Evolutionary conservation across 441 rosid species (phyloP), one percentile per base, ranked within the genome.

Genomic region (Populus hybrid): DNA sequence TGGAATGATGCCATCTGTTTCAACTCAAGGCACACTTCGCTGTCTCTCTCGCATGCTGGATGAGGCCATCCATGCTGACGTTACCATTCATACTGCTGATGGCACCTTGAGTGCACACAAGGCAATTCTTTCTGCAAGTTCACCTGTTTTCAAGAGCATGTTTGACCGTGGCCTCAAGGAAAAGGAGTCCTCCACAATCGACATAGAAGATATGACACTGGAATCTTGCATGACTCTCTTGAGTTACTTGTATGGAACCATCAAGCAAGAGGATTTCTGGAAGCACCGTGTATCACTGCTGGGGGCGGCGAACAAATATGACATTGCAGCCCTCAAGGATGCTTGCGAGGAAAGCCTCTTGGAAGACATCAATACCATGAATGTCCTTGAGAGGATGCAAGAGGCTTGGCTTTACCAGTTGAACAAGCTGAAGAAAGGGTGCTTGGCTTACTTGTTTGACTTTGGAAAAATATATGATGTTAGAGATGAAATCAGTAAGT

Each of bases 321-420:
- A 89, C 54, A 93, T 95, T 26, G 74, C 80, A 0, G 91, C 86
- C 81, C 87, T 95, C 54, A 92, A 90, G 86, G 92, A 89, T 38
- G 89, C 95, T 0, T 95, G 99, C 6, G 98, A 95, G 82, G 93
- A 90, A 26, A 95, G 99, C 87, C 86, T 95, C 0, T 77, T 95
- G 88, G 97, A 93, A 77, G 99, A 95, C 76, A 93, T 93, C 77
- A 93, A 87, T 85, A 86, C 97, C 0, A 86, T 73, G 63, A 95
- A 95, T 42, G 99, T 95, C 72, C 97, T 95, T 0, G 98, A 87
- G 89, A 89, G 99, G 86, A 75, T 95, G 69, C 97, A 92, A 82
- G 97, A 93, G 75, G 97, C 98, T 28, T 92, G 98, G 97, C 92
- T 95, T 23, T 95, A 95, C 84, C 91, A 93, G 84, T 85, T 95